Evolutionary conservation across 768 basidiomycete genomes (phyloP).

Genomic region (Suillus subalutaceus): DNA sequence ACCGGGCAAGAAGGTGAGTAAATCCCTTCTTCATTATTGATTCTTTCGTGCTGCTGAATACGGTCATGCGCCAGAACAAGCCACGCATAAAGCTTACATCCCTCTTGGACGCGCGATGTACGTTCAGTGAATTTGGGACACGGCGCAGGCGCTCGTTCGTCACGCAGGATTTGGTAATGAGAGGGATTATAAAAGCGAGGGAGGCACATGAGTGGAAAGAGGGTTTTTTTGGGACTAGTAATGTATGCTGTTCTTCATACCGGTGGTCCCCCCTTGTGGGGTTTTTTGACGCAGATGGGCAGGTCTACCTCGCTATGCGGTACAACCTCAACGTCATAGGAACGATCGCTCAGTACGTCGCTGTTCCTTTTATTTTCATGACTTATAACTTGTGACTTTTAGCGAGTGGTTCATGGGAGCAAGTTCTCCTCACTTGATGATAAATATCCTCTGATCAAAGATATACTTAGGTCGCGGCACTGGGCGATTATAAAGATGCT

Average conservation of each 20-base stretch:
- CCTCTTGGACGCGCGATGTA: constrained; percentile 65
- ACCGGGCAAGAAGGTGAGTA: constrained; percentile 74
- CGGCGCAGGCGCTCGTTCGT: constrained; percentile 74
- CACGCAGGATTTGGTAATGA: constrained; percentile 78
- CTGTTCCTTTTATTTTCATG: constrained; percentile 6
- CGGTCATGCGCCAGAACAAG: constrained; percentile 51
- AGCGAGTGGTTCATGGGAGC: constrained; percentile 95
- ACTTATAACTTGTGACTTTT: constrained; percentile 7
- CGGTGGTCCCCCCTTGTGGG: constrained; percentile 19
- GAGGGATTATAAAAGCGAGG: constrained; percentile 66
- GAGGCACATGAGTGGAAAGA: constrained; percentile 15
- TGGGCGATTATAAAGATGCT: constrained; percentile 79
- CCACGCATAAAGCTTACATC: constrained; percentile 71
- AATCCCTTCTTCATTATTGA: background rate
- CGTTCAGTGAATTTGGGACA: constrained; percentile 87
- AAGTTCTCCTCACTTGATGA: constrained; percentile 24
- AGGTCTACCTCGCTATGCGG: constrained; percentile 87
- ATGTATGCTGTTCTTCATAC: constrained; percentile 48
- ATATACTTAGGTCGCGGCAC: constrained; percentile 67
- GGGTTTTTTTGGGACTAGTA: constrained; percentile 79
- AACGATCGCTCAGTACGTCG: constrained; percentile 82
- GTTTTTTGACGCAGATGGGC: constrained; percentile 9
- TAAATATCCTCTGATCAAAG: background rate
- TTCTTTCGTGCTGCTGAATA: background rate
- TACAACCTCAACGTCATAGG: constrained; percentile 70